Conservation (phyloP, 2,329 filamentous ascomycete genomes). For the Epichloe uncinata region DNA sequence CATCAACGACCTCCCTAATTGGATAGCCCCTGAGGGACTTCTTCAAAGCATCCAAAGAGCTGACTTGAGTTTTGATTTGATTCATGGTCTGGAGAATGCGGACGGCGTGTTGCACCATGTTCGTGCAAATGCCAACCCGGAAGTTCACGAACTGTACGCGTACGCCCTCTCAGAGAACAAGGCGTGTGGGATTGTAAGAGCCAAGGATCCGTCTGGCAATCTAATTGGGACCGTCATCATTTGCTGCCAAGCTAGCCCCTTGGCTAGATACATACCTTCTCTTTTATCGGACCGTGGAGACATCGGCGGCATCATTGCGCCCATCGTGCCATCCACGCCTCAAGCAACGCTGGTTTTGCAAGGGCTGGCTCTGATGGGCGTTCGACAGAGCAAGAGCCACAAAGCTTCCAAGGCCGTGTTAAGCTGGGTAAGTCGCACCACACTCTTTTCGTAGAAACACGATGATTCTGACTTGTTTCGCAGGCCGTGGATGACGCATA, state of each 20-base stretch:
- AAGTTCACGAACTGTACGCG: constrained; percentile 67
- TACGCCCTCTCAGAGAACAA: constrained; percentile 58
- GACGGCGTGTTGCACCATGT: constrained; percentile 64
- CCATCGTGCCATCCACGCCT: constrained; percentile 56
- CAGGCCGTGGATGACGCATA: constrained; percentile 57
- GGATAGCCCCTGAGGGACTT: constrained; percentile 66
- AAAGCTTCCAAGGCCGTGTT: constrained; percentile 60
- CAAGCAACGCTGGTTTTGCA: constrained; percentile 60
- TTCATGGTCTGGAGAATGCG: constrained; percentile 66
- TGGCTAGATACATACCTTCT: constrained; percentile 57
- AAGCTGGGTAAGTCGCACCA: constrained; percentile 56
- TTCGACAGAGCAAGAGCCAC: constrained; percentile 70
- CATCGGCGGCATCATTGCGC: constrained; percentile 67
- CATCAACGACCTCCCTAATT: constrained; percentile 57
- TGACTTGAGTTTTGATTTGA: constrained; percentile 68
- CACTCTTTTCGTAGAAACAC: no score
- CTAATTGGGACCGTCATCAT: constrained; percentile 70
- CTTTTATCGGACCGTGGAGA: constrained; percentile 45
- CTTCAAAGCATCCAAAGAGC: constrained; percentile 59
- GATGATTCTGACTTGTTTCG: constrained; percentile 9
- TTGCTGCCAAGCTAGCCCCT: constrained; percentile 54
- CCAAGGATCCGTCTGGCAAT: constrained; percentile 54
- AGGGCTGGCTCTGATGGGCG: constrained; percentile 65
- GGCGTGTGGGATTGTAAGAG: constrained; percentile 69
- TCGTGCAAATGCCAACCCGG: constrained; percentile 58